Percentiles rank a stretch among this genome's conserved stretches.
These are phyloP conservation scores for Trichoderma sp. DNA, from an alignment of 2,329 filamentous ascomycete genomes.

Conservation along the genomic window DNA sequence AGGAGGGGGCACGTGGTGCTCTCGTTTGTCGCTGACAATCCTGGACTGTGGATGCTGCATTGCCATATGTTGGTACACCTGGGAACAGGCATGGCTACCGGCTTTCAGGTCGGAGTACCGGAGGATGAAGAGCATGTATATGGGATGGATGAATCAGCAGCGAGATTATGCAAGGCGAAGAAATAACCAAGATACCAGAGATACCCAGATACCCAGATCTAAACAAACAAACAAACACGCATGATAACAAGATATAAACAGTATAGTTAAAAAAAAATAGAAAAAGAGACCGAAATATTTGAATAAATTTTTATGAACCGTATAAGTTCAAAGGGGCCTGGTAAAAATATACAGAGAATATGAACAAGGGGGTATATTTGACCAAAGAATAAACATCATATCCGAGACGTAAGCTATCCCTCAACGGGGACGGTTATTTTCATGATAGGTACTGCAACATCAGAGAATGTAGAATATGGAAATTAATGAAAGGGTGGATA, in stretches of 20 bases:
- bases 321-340: background rate
- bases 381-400: conserved; percentile 21
- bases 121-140: conserved; percentile 25
- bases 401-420: conserved; percentile 11
- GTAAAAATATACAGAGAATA: conserved; percentile 14
- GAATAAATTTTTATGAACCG: background rate
- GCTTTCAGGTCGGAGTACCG: conserved; percentile 29
- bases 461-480: background rate
- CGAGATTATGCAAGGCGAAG: conserved; percentile 20
- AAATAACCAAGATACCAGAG: background rate
- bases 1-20: conserved; percentile 31
- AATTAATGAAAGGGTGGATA: background rate
- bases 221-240: background rate
- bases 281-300: background rate
- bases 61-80: conserved; percentile 34
- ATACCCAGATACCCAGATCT: background rate
- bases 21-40: conserved; percentile 29
- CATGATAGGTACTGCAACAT: conserved; percentile 1
- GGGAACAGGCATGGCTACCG: conserved; percentile 31
- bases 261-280: background rate
- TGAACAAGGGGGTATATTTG: conserved; percentile 18
- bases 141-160: conserved; percentile 23
- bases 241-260: background rate
- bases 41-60: conserved; percentile 33
- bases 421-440: background rate